Evolutionary conservation across 768 basidiomycete species (phyloP).

Genomic region (Mrakia hoshinonis): DNA sequence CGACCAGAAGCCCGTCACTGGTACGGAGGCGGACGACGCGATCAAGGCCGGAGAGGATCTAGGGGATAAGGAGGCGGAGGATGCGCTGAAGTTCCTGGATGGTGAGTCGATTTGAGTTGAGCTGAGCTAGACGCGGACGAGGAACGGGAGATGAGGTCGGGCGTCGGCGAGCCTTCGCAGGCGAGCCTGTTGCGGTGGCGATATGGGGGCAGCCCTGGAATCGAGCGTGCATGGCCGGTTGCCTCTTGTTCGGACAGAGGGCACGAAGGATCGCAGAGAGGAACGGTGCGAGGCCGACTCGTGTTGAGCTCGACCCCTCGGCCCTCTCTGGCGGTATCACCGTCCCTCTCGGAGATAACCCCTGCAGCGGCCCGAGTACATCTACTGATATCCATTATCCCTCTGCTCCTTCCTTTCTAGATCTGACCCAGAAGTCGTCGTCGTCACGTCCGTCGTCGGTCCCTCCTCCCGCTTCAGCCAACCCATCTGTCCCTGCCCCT

Average conservation of each 20-base stretch:
- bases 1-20: not conserved
- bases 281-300: too few relatives aligned
- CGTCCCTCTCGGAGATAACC: too few relatives aligned
- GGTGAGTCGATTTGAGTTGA: constrained; percentile 9
- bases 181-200: too few relatives aligned
- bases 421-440: constrained; percentile 24
- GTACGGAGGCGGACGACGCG: not conserved
- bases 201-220: too few relatives aligned
- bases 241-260: too few relatives aligned
- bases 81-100: constrained; percentile 24
- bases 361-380: too few relatives aligned
- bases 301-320: too few relatives aligned
- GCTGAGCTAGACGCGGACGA: too few relatives aligned
- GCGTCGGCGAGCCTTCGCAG: not conserved
- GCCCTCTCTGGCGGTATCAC: too few relatives aligned
- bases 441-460: constrained; percentile 1
- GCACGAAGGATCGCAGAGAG: too few relatives aligned
- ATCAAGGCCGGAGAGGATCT: constrained; percentile 10
- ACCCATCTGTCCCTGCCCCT: constrained; percentile 19
- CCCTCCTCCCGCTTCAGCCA: constrained; percentile 23
- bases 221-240: too few relatives aligned
- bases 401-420: not conserved
- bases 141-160: not conserved
- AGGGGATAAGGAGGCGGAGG: constrained; percentile 26
- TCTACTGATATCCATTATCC: too few relatives aligned